Evolutionary conservation across 2,329 filamentous ascomycete species (phyloP).

Genomic region (Fusarium piperis): DNA sequence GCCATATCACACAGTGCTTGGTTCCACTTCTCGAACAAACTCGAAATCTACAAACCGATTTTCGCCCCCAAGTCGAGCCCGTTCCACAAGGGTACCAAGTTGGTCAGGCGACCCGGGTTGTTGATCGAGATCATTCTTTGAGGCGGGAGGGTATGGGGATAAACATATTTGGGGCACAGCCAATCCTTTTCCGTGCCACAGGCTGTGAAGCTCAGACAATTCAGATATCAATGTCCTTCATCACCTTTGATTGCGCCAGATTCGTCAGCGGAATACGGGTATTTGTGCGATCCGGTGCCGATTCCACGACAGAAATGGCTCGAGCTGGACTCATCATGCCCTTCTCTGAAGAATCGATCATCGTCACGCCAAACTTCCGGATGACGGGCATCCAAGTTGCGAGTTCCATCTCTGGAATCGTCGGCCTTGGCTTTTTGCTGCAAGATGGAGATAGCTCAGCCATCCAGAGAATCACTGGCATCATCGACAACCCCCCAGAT

Average conservation of each 20-base stretch:
- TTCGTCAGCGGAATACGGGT: constrained; percentile 14
- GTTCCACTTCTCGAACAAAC: background rate
- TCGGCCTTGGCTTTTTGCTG: background rate
- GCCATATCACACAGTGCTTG: background rate
- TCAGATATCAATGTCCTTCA: background rate
- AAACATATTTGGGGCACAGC: background rate
- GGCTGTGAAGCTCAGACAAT: background rate
- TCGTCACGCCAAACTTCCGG: background rate
- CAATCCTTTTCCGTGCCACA: background rate
- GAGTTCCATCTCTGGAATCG: background rate
- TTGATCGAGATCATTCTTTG: background rate
- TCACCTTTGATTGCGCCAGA: background rate
- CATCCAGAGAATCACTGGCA: background rate
- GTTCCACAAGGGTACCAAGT: background rate
- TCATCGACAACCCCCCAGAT: accelerated
- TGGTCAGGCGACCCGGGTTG: background rate
- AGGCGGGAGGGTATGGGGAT: background rate
- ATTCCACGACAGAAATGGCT: accelerated
- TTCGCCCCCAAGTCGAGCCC: background rate
- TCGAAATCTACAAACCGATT: accelerated
- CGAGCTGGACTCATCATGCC: background rate
- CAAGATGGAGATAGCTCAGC: background rate
- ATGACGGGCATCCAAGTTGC: background rate
- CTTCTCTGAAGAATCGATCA: background rate
- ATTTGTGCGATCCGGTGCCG: accelerated